phyloP scores from a whole-genome alignment of 2,329 filamentous ascomycete species.

The Trichoderma pleuroti region DNA sequence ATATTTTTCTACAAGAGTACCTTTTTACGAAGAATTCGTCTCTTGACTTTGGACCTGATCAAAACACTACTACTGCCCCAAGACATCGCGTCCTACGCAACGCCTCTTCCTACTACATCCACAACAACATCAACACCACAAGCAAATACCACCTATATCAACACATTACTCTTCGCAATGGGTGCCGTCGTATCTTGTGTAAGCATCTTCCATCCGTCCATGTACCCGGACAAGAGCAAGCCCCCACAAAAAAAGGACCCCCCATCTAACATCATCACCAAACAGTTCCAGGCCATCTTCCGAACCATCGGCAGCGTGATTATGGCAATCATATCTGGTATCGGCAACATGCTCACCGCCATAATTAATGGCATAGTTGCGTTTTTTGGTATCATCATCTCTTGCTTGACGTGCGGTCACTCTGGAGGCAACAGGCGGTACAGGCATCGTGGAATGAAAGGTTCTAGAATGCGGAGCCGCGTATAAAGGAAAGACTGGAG shows the following conservation, averaged over 20 bases:
- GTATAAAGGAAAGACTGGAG: neutral
- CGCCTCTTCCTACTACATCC: neutral
- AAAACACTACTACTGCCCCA: neutral
- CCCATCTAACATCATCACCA: conserved; percentile 21
- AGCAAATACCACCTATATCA: neutral
- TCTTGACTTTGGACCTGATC: neutral
- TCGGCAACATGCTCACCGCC: conserved; percentile 61
- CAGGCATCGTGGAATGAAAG: neutral
- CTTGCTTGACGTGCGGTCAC: conserved; percentile 57
- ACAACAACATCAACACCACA: neutral
- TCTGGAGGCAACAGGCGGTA: conserved; percentile 25
- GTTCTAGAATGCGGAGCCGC: neutral
- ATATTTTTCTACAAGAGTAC: neutral
- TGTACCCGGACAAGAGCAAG: neutral
- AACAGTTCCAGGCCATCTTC: conserved; percentile 56
- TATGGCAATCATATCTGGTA: conserved; percentile 65
- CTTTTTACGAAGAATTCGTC: neutral
- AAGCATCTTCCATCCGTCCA: conserved; percentile 41
- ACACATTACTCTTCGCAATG: conserved; percentile 48
- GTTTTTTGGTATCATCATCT: conserved; percentile 64
- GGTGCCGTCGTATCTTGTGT: conserved; percentile 82
- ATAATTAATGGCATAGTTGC: conserved; percentile 65
- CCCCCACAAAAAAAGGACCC: neutral
- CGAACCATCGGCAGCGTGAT: conserved; percentile 62
- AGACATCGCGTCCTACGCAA: neutral